Evolutionary conservation across 2,329 filamentous ascomycete species (phyloP).

Genomic region (Apiospora kogelbergensis): DNA sequence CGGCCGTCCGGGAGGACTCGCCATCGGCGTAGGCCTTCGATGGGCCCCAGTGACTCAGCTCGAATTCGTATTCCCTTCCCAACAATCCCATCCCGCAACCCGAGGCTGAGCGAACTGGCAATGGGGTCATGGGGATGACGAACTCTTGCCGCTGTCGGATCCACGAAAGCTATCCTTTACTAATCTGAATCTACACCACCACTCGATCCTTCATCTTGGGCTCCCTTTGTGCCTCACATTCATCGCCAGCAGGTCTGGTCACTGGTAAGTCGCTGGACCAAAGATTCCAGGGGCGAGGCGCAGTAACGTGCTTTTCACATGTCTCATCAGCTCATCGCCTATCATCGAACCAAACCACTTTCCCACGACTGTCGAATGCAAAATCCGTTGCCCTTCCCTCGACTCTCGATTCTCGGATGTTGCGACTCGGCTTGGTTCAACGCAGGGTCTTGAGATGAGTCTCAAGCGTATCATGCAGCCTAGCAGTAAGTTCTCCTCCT

Average conservation of each 20-base stretch:
- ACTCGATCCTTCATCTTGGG: background rate
- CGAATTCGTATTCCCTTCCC: background rate
- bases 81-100: conserved; percentile 1
- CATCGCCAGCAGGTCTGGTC: background rate
- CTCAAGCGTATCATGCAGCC: background rate
- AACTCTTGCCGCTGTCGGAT: background rate
- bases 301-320: background rate
- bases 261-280: background rate
- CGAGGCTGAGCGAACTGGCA: background rate
- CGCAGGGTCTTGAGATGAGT: conserved; percentile 1
- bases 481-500: background rate
- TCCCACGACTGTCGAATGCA: background rate
- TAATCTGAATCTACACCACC: conserved; percentile 1
- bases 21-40: background rate
- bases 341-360: background rate
- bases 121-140: background rate
- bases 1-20: conserved; percentile 1
- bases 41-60: background rate
- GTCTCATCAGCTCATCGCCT: background rate
- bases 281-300: background rate
- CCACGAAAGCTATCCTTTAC: background rate
- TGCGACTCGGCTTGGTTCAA: background rate
- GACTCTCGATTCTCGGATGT: background rate
- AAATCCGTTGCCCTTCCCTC: no score
- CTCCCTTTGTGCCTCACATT: background rate